These are phyloP conservation scores for Escovopsis sp. DNA, from an alignment of 2,329 filamentous ascomycete genomes.

Conservation along the genomic window DNA sequence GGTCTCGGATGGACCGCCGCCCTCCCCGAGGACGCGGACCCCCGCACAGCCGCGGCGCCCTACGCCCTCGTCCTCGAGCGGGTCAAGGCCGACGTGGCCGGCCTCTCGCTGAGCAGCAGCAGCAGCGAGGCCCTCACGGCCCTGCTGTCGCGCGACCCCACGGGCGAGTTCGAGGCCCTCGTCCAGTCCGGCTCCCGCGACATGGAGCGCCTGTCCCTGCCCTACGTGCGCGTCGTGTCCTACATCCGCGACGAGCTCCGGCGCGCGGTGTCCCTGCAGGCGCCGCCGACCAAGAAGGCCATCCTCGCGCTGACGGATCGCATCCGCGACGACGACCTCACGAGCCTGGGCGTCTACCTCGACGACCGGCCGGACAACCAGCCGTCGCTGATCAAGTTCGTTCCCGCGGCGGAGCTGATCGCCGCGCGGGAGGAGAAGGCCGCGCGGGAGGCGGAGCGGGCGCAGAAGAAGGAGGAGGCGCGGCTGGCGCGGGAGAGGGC, in stretches of 20 bases:
- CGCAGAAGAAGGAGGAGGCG: slow-evolving; percentile 38
- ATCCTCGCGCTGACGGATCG: slow-evolving; percentile 64
- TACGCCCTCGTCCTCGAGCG: slow-evolving; percentile 30
- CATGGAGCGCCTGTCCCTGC: slow-evolving; percentile 35
- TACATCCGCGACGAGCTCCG: slow-evolving; percentile 47
- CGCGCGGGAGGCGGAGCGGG: slow-evolving; percentile 45
- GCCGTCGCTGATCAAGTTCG: slow-evolving; percentile 58
- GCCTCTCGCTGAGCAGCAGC: slow-evolving; percentile 33
- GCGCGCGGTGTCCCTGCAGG: slow-evolving; percentile 31
- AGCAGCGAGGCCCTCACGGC: slow-evolving; percentile 27
- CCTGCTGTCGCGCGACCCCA: slow-evolving; percentile 28
- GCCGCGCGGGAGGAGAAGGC: slow-evolving; percentile 44
- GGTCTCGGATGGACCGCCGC: slow-evolving; percentile 40
- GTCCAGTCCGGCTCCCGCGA: slow-evolving; percentile 31
- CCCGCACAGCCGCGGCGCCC: slow-evolving; percentile 29
- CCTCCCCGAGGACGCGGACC: slow-evolving; percentile 25
- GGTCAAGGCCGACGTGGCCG: slow-evolving; percentile 30
- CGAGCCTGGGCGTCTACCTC: slow-evolving; percentile 71
- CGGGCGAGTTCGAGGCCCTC: slow-evolving; percentile 30
- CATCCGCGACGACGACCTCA: slow-evolving; percentile 67
- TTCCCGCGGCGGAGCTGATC: slow-evolving; percentile 40
- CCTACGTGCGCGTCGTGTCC: slow-evolving; percentile 39
- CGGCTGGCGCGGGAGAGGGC: slow-evolving; percentile 32
- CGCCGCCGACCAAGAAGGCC: slow-evolving; percentile 45
- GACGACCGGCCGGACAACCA: slow-evolving; percentile 58